phyloP scores from a whole-genome alignment of 176 grass and related monocot genomes.

The Ampelocalamus luodianensis region DNA sequence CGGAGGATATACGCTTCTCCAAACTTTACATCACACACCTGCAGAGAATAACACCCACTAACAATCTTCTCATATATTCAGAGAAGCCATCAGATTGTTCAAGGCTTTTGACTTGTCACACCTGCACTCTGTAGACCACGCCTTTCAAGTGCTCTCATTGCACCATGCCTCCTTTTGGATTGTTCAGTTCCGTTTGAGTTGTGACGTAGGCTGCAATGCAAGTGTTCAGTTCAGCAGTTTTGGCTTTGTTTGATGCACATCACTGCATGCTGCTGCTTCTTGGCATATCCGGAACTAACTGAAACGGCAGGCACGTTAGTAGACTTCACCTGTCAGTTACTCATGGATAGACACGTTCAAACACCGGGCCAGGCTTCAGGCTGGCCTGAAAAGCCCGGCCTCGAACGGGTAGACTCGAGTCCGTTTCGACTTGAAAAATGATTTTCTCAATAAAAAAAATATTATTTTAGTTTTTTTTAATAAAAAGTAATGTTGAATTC shows the following conservation, averaged over 20 bases:
- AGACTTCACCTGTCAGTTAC: not conserved
- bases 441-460: no score
- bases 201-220: not conserved
- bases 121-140: not conserved
- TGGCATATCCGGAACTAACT: not conserved
- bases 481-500: no score
- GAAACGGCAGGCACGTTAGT: no score
- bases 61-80: not conserved
- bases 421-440: no score
- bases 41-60: conserved; percentile 31
- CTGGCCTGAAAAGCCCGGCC: no score
- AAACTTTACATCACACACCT: conserved; percentile 25
- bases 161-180: conserved; percentile 12
- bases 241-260: not conserved
- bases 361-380: no score
- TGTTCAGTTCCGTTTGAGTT: not conserved
- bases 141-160: conserved; percentile 1
- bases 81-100: conserved; percentile 31
- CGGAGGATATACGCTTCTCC: no score
- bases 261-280: not conserved
- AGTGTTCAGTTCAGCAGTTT: not conserved
- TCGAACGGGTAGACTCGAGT: no score
- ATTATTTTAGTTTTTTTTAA: no score
- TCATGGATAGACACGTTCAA: no score
- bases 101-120: conserved; percentile 2